These are phyloP conservation scores for Hansenula lynferdii DNA, from an alignment of 1,139 yeast genomes.

Conservation along the genomic window DNA sequence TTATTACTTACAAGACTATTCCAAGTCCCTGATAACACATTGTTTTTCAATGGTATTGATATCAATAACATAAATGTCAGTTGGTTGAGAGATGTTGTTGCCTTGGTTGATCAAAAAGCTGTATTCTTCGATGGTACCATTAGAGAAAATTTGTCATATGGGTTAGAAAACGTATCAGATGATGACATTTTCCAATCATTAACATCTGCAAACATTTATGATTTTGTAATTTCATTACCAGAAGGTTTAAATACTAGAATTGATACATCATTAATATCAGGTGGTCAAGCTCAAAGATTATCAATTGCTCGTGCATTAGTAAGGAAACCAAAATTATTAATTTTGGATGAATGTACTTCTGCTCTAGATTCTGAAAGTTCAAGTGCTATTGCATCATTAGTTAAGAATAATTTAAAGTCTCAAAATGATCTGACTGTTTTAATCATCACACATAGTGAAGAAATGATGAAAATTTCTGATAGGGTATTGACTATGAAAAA, in stretches of 20 bases:
- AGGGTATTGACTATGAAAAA: constrained; percentile 36
- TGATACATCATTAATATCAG: constrained; percentile 58
- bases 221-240: constrained; percentile 48
- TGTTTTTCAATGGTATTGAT: constrained; percentile 37
- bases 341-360: constrained; percentile 80
- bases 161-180: constrained; percentile 33
- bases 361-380: constrained; percentile 63
- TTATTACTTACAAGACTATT: constrained; percentile 51
- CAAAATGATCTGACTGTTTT: constrained; percentile 35
- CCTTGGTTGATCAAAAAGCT: constrained; percentile 67
- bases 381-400: constrained; percentile 34
- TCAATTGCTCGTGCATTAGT: constrained; percentile 72
- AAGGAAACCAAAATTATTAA: constrained; percentile 54
- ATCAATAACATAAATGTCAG: constrained; percentile 40
- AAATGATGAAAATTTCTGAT: constrained; percentile 48
- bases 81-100: constrained; percentile 47
- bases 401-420: constrained; percentile 31
- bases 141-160: constrained; percentile 62
- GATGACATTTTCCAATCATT: constrained; percentile 38
- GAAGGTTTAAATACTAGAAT: constrained; percentile 53
- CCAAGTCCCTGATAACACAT: constrained; percentile 29
- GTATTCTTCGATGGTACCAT: constrained; percentile 64
- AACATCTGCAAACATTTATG: constrained; percentile 42
- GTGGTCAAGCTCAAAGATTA: constrained; percentile 78
- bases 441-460: constrained; percentile 56